Percentiles rank a stretch among this genome's conserved stretches.
phyloP scores from a whole-genome alignment of 129 eudicot species.

The Escallonia herrerae region DNA sequence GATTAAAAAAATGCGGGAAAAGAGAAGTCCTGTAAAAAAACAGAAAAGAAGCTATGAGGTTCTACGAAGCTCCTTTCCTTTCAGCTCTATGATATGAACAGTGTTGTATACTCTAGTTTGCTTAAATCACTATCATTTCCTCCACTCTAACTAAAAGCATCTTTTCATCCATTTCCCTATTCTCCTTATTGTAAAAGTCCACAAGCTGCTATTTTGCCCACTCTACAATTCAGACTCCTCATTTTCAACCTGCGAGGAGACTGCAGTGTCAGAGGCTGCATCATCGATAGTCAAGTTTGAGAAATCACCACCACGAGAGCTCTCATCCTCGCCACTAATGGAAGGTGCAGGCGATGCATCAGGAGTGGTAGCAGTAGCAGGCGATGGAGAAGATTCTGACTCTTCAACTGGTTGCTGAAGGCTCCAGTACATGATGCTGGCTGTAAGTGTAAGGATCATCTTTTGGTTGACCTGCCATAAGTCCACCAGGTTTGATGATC shows the following conservation, averaged over 20 bases:
- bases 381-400: conserved; percentile 37
- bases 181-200: too few species aligned
- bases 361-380: conserved; percentile 25
- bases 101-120: too few species aligned
- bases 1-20: too few species aligned
- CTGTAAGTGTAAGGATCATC: conserved; percentile 85
- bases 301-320: conserved; percentile 33
- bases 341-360: conserved; percentile 59
- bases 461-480: conserved; percentile 76
- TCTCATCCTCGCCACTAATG: conserved; percentile 21
- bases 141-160: too few species aligned
- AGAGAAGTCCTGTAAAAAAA: too few species aligned
- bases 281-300: conserved; percentile 45
- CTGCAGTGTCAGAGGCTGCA: conserved; percentile 43
- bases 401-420: conserved; percentile 62
- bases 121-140: too few species aligned
- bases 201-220: neutral
- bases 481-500: neutral
- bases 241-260: conserved; percentile 39
- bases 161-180: too few species aligned
- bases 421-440: conserved; percentile 98
- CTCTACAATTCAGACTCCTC: conserved; percentile 14
- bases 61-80: too few species aligned
- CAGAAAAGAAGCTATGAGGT: too few species aligned
- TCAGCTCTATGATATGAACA: too few species aligned